Base-by-base conservation (phyloP, 2,329 filamentous ascomycete species). In the Exophiala sp. region DNA sequence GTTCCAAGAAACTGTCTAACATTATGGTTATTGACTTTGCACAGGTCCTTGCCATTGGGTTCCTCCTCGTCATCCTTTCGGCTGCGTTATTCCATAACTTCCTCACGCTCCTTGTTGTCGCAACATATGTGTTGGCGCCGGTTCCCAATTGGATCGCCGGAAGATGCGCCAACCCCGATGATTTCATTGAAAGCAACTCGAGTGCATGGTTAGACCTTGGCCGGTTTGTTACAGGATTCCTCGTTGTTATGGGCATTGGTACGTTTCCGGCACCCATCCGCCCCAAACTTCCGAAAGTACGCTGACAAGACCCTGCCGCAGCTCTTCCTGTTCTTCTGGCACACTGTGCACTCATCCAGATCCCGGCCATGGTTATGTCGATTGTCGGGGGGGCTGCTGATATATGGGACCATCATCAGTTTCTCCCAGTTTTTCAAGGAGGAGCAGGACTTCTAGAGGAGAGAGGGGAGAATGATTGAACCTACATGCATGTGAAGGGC, bases 381-480 rank as follows among this genome's bases (percentile, higher is more conserved):
- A 86, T 98, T 62, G 72, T 91, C 45, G 93, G 93, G 22, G n/a
- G 93, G 93, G 45, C 74, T 96, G 52, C 73, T 98, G 66, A 98
- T 98, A 67, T 98, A 98, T 71, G 88, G 88, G 50, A 98, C 93
- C 42, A 96, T 98, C 66, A 94, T 98, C 71, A 93, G 86, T 73
- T 98, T 98, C 70, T 85, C 86, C 59, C 86, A 96, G 82, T 98
- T 97, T 74, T 98, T 98, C 77, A 86, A 91, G 67, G 90, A 97
- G 70, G 89, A 97, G 68, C 86, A 95, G 66, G 93, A 97, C 63
- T 98, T 97, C 69, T 97, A 72, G 73, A 63, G 35, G 41, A 30
- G 39, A 35, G 11, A 42, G 9, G n/a, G 8, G 21, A 29, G 37
- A 22, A 19, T 47, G 21, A 34, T 38, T 43, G 24, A 14, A 47